These are phyloP conservation scores for Aspergillus caelatus DNA, from an alignment of 2,329 filamentous ascomycete genomes.

Conservation along the genomic window DNA sequence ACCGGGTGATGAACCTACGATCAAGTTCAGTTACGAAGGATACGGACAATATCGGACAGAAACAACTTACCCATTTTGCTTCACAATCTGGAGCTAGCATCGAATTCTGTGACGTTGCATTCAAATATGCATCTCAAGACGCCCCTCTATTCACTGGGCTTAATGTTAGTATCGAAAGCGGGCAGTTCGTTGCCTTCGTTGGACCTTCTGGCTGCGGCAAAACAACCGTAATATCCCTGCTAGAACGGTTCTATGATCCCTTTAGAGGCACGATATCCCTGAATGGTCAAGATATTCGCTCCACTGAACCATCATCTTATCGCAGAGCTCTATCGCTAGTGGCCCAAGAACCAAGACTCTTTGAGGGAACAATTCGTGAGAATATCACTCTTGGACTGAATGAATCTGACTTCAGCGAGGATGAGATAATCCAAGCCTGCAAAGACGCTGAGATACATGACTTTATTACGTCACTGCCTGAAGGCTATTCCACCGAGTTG, in stretches of 20 bases:
- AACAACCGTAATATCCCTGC: slow-evolving; percentile 66
- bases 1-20: slow-evolving; percentile 38
- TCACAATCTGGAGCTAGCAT: slow-evolving; percentile 14
- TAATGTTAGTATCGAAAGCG: slow-evolving; percentile 44
- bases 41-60: neutral
- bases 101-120: slow-evolving; percentile 36
- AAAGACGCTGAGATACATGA: slow-evolving; percentile 56
- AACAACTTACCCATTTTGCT: neutral
- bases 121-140: slow-evolving; percentile 40
- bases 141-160: slow-evolving; percentile 34
- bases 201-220: slow-evolving; percentile 63
- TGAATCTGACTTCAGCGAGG: slow-evolving; percentile 34
- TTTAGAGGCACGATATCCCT: slow-evolving; percentile 44
- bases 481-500: slow-evolving; percentile 53
- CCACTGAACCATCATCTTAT: slow-evolving; percentile 33
- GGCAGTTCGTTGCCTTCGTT: slow-evolving; percentile 59
- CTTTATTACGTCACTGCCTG: slow-evolving; percentile 56
- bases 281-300: slow-evolving; percentile 33
- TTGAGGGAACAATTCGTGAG: slow-evolving; percentile 50
- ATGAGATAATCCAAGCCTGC: slow-evolving; percentile 51
- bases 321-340: slow-evolving; percentile 38
- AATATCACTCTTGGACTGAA: slow-evolving; percentile 53
- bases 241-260: slow-evolving; percentile 71
- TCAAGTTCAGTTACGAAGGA: neutral
- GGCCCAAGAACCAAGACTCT: slow-evolving; percentile 49